Evolutionary conservation across 768 basidiomycete species (phyloP), one percentile per base, ranked within the genome.

Genomic region (Cystofilobasidium macerans): DNA sequence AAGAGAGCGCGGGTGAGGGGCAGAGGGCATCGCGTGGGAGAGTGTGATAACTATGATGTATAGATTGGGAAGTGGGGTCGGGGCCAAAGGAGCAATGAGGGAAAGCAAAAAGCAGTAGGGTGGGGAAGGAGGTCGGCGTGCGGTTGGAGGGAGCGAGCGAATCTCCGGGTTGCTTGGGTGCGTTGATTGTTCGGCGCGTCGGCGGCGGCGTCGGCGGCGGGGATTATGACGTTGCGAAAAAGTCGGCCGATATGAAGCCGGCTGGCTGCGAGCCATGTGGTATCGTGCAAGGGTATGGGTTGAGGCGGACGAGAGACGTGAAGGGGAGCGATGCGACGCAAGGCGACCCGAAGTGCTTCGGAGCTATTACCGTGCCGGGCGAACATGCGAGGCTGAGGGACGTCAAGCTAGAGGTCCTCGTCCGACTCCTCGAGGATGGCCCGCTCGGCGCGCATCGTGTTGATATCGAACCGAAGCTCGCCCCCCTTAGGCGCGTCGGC

Each of bases 381-480:
- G n/a, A n/a, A 38, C 8, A 38, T 38, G 14, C 36, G 36, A 38
- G 36, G 36, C 36, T 38, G 36, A 38, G 8, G 36, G 36, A 14
- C 42, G 42, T 13, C 8, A 43, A 43, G 12, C n/a, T 32, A 54
- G 30, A 22, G n/a, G 28, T 54, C 51, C 4, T 54, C 51, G 51
- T 54, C 51, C 51, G 51, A 54, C 9, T 54, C 51, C 14, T 54
- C 51, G 30, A 54, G 51, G 5, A 54, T 28, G 28, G 26, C 9
- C 18, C 51, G 58, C 36, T 45, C 18, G 16, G n/a, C 30, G 38
- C 16, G 22, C 58, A 60, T 60, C 32, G 53, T 6, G n/a, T 24
- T n/a, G 42, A 67, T 35, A 12, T 67, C 65, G 65, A 57, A 62
- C 32, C 35, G 28, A 24, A 67, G 54, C 61, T 67, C 65, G 20